Conservation (phyloP, 257 asterid genomes). For the Solanum ossicruentum region DNA sequence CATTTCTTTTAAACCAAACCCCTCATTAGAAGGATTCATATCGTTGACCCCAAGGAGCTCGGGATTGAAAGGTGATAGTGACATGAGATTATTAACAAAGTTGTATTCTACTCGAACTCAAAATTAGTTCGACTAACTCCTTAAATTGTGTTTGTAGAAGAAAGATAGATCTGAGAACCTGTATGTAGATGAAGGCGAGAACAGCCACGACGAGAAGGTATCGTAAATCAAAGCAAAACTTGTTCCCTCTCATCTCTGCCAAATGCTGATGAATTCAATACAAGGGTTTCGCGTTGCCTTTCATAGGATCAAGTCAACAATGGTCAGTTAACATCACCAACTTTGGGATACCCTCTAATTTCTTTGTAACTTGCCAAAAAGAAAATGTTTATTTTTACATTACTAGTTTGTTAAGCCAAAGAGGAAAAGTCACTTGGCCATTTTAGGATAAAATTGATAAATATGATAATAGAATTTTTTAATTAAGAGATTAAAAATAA, state of each 20-base stretch:
- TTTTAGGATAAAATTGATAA: too few relatives aligned
- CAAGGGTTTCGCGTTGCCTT: neutral
- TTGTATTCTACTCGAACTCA: neutral
- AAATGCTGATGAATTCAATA: neutral
- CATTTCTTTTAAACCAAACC: neutral
- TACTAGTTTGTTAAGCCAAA: too few relatives aligned
- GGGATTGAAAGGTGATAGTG: neutral
- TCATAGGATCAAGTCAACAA: neutral
- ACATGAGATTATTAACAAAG: too few relatives aligned
- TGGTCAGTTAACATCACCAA: neutral
- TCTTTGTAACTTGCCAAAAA: too few relatives aligned
- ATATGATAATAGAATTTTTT: too few relatives aligned
- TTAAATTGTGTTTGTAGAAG: too few relatives aligned
- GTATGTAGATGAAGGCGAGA: constrained; percentile 72
- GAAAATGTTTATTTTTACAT: too few relatives aligned
- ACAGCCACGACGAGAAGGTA: constrained; percentile 60
- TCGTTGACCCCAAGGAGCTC: neutral
- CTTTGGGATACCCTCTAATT: too few relatives aligned
- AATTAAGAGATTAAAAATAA: too few relatives aligned
- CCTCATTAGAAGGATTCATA: neutral
- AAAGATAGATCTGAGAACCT: constrained; percentile 27
- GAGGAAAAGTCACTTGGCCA: too few relatives aligned
- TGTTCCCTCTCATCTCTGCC: constrained; percentile 5
- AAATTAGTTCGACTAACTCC: neutral
- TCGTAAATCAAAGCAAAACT: constrained; percentile 54